Conservation (phyloP, 352 stramenopile species). For the Phytophthora vignae region DNA sequence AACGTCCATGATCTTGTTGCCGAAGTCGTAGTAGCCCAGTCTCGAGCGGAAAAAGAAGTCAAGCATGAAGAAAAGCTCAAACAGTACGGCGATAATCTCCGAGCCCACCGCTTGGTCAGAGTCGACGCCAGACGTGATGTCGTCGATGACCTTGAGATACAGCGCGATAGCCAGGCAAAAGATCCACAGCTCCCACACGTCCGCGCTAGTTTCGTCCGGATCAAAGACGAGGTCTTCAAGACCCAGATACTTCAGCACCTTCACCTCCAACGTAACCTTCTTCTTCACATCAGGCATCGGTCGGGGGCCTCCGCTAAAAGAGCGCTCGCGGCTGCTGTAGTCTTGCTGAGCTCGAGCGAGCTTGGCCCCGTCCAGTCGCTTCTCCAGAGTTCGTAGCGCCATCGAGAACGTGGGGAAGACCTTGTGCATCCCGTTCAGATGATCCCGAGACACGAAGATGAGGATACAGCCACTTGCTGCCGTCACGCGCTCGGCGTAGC, state of each 20-base stretch:
- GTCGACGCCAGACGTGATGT: conserved; percentile 41
- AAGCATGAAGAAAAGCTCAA: conserved; percentile 52
- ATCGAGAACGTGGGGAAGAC: conserved; percentile 70
- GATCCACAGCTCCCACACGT: conserved; percentile 43
- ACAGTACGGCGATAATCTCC: conserved; percentile 40
- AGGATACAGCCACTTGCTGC: conserved; percentile 67
- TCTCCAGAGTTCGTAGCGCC: conserved; percentile 67
- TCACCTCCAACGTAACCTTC: conserved; percentile 37
- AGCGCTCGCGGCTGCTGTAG: conserved; percentile 15
- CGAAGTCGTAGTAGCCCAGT: conserved; percentile 69
- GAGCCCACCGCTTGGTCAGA: conserved; percentile 4
- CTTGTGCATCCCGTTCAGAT: conserved; percentile 65
- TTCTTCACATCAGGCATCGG: conserved; percentile 10
- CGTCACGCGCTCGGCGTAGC: conserved; percentile 65
- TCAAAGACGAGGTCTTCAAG: conserved; percentile 52
- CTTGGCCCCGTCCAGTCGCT: conserved; percentile 56
- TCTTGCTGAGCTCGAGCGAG: conserved; percentile 46
- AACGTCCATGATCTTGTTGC: conserved; percentile 75
- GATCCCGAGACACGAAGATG: conserved; percentile 59
- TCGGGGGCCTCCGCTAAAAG: background rate
- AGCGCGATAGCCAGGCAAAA: conserved; percentile 39
- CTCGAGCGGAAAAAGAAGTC: conserved; percentile 61
- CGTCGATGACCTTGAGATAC: conserved; percentile 48
- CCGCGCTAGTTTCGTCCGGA: conserved; percentile 38
- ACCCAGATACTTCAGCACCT: conserved; percentile 39